A percentile compares a stretch with the other conserved stretches of the same genome.
These are phyloP conservation scores for Quercus mongolica DNA, from an alignment of 306 rosid species.

Conservation along the genomic window DNA sequence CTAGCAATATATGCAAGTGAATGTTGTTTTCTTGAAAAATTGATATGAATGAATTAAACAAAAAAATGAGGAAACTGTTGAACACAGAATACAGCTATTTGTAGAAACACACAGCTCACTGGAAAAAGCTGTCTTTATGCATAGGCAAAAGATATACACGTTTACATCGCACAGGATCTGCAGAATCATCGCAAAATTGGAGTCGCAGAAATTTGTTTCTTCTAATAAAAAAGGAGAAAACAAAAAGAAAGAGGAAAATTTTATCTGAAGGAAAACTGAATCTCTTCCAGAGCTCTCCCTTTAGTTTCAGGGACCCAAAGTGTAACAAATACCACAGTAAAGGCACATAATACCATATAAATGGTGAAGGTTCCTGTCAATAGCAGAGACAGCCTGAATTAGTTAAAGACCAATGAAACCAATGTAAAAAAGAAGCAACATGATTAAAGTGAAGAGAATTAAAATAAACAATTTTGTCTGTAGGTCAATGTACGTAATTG, in stretches of 20 bases:
- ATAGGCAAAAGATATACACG: background rate
- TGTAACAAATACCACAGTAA: conserved; percentile 56
- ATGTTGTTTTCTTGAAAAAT: background rate
- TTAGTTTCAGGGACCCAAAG: conserved; percentile 95
- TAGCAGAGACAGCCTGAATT: conserved; percentile 7
- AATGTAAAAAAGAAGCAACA: background rate
- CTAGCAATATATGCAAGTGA: background rate
- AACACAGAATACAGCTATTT: background rate
- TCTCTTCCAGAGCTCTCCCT: conserved; percentile 91
- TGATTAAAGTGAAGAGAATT: background rate
- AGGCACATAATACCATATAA: conserved; percentile 57
- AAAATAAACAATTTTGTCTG: background rate
- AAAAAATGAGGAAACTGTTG: background rate
- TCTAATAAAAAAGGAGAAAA: background rate
- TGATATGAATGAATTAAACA: background rate
- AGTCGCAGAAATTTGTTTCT: conserved; percentile 16
- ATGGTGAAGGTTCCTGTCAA: conserved; percentile 87
- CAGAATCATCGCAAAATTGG: conserved; percentile 9
- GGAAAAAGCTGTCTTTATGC: conserved; percentile 20
- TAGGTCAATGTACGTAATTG: background rate
- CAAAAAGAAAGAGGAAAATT: conserved; percentile 15
- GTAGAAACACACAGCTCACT: background rate
- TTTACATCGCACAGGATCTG: background rate
- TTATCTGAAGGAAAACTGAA: conserved; percentile 83
- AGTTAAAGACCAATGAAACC: conserved; percentile 13